Conservation (phyloP, 129 eudicot genomes). For the Tanacetum coccineum region DNA sequence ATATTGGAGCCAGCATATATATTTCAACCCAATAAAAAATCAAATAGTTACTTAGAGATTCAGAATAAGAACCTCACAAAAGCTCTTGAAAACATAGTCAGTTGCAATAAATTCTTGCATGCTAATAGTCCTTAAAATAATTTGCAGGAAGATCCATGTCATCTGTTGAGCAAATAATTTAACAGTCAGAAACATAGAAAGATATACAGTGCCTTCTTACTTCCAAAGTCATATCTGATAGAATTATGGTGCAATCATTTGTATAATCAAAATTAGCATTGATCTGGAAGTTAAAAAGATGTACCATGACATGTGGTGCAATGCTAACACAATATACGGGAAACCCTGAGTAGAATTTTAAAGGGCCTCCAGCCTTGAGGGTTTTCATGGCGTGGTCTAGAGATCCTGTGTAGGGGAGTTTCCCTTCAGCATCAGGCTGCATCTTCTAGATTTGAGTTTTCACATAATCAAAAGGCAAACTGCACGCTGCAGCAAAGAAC, state of each 20-base stretch:
- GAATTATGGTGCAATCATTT: no score
- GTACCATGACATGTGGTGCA: slow-evolving; percentile 96
- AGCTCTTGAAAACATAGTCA: slow-evolving; percentile 74
- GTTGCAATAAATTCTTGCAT: slow-evolving; percentile 75
- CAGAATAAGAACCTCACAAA: slow-evolving; percentile 61
- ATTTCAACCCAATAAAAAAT: no score
- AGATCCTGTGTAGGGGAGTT: slow-evolving; percentile 74
- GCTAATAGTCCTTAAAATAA: slow-evolving; percentile 59
- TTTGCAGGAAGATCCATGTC: no score
- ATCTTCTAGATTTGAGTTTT: slow-evolving; percentile 87
- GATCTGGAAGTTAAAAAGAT: not conserved
- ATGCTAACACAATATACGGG: slow-evolving; percentile 87
- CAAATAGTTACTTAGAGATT: not conserved
- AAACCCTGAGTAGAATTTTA: slow-evolving; percentile 81
- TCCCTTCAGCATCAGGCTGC: slow-evolving; percentile 89
- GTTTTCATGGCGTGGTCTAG: slow-evolving; percentile 83
- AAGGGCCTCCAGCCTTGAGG: slow-evolving; percentile 73
- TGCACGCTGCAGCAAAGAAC: slow-evolving; percentile 83
- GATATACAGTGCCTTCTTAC: no score
- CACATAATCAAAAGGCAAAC: slow-evolving; percentile 82
- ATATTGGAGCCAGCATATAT: no score
- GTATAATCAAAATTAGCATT: not conserved
- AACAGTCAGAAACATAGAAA: no score
- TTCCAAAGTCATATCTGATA: no score
- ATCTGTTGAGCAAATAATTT: no score